These are phyloP conservation scores for Sequoiadendron giganteum DNA, from an alignment of 75 land plant species.

Conservation along the genomic window DNA sequence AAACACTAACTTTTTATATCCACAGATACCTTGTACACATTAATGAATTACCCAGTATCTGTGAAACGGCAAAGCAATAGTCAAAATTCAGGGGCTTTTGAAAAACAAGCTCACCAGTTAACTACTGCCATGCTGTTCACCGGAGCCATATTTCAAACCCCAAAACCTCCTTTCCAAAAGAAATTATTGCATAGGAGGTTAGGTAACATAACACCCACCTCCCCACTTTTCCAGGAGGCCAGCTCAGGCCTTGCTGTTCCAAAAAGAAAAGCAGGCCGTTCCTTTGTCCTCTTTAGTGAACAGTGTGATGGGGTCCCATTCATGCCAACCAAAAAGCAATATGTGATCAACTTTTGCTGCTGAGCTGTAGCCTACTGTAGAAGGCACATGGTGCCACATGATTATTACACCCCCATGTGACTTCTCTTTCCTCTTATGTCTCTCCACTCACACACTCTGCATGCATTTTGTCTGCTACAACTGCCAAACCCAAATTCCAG, in stretches of 20 bases:
- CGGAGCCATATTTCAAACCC: too few relatives aligned
- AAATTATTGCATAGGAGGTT: neutral
- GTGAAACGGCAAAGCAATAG: neutral
- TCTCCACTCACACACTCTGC: neutral
- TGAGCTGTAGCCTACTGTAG: neutral
- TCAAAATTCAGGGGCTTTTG: neutral
- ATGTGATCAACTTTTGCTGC: neutral
- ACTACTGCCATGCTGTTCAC: neutral
- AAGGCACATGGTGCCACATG: conserved; percentile 6
- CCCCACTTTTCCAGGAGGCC: neutral
- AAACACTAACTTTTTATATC: neutral
- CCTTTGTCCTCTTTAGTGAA: neutral
- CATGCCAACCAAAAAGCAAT: neutral
- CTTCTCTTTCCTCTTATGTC: neutral
- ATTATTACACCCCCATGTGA: neutral
- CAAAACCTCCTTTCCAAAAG: neutral
- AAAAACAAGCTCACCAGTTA: neutral
- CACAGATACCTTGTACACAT: neutral
- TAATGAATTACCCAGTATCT: neutral
- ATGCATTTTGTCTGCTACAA: neutral
- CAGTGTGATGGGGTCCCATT: neutral
- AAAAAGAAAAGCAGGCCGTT: neutral
- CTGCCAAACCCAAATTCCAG: neutral
- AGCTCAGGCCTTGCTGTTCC: neutral
- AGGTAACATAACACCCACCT: neutral